Conservation (phyloP, 306 rosid species). For the Benincasa hispida region DNA sequence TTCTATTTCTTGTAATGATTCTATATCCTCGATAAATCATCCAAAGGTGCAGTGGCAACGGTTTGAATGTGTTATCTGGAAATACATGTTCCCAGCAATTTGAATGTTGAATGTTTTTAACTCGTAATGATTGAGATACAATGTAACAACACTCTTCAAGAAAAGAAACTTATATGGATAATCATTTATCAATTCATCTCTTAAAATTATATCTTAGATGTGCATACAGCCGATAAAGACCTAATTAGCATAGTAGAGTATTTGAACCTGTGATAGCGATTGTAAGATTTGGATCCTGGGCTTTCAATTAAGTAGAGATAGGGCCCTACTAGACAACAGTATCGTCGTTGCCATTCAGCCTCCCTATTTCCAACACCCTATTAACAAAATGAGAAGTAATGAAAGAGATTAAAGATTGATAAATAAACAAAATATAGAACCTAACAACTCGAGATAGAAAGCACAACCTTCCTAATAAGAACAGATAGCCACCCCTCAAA, state of each 20-base stretch:
- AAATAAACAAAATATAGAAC: not conserved
- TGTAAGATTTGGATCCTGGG: constrained; percentile 78
- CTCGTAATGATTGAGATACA: not conserved
- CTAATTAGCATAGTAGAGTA: not conserved
- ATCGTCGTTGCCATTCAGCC: constrained; percentile 87
- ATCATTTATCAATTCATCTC: not conserved
- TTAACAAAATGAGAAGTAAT: constrained; percentile 12
- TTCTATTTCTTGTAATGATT: too few relatives aligned
- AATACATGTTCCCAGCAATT: not conserved
- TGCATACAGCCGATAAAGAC: not conserved
- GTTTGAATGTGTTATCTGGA: not conserved
- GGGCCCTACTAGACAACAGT: constrained; percentile 80
- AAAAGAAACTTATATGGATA: not conserved
- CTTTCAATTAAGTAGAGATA: constrained; percentile 78
- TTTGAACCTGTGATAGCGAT: constrained; percentile 62
- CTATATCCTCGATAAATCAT: too few relatives aligned
- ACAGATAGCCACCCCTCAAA: constrained; percentile 89
- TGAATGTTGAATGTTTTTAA: too few relatives aligned
- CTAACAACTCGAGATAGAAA: constrained; percentile 7
- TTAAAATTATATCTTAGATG: not conserved
- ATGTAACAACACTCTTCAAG: not conserved
- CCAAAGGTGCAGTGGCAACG: not conserved
- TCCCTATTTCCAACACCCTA: constrained; percentile 96
- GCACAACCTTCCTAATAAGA: constrained; percentile 66
- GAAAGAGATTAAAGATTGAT: not conserved